Conservation (phyloP, 441 rosid species). For the Lepidium campestre region DNA sequence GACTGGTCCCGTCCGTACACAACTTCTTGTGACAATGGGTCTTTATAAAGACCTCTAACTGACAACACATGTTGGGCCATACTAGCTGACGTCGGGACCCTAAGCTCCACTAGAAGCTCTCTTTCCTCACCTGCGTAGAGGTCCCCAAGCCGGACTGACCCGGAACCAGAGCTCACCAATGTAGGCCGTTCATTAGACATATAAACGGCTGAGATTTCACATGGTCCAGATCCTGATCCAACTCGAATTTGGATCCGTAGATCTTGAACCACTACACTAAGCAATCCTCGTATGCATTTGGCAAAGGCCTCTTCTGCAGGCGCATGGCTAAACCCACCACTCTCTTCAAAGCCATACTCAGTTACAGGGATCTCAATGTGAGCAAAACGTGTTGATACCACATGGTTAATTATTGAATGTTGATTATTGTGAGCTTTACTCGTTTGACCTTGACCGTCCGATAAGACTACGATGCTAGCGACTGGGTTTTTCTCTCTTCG, state of each 20-base stretch:
- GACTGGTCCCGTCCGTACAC: constrained; percentile 43
- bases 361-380: constrained; percentile 70
- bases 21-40: constrained; percentile 51
- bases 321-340: constrained; percentile 38
- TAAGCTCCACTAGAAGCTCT: constrained; percentile 51
- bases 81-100: constrained; percentile 31
- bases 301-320: constrained; percentile 68
- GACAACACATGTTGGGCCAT: constrained; percentile 41
- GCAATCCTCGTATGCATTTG: constrained; percentile 46
- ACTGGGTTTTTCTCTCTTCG: constrained; percentile 57
- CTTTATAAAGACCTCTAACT: constrained; percentile 47
- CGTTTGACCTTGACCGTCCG: constrained; percentile 44
- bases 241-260: constrained; percentile 48
- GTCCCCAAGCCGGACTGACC: constrained; percentile 49
- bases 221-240: constrained; percentile 39
- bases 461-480: constrained; percentile 48
- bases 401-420: constrained; percentile 25
- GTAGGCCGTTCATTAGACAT: constrained; percentile 41
- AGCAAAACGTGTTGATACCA: constrained; percentile 49
- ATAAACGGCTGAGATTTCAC: constrained; percentile 55
- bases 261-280: constrained; percentile 61
- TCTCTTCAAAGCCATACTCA: constrained; percentile 38
- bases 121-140: constrained; percentile 60
- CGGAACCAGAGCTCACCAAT: constrained; percentile 33
- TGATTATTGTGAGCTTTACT: constrained; percentile 21